Evolutionary conservation across 1,284 basidiomycete genomes (phyloP), one percentile per base, ranked within the genome.

Genomic region (Trichosporon coremiiforme): DNA sequence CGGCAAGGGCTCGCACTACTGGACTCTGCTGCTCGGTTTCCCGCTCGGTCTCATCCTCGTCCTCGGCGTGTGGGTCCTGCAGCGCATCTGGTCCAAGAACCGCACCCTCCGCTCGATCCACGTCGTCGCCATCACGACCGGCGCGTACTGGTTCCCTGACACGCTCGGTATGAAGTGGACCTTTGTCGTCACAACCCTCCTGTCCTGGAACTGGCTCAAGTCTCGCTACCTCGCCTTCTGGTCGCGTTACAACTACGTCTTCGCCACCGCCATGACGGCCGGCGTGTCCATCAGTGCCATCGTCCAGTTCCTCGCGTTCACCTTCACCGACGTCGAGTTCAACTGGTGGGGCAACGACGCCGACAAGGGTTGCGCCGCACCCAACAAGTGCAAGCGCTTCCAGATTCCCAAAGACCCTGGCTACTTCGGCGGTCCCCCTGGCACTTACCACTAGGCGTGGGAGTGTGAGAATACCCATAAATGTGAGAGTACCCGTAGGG

Each of bases 221-320:
- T 65, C 80, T 66, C 66, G 74, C 53, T 71, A 73, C 47, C 73
- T 80, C 57, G 78, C 75, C 20, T 82, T 82, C 77, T 85, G 83
- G 83, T 65, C 62, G 17, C 71, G 73, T 66, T 94, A 92, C 87
- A 94, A 94, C 85, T 95, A 91, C 80, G 88, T 92, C 74, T 85
- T 92, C 38, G 88, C 90, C 6, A 89, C 90, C n/a, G 89, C 86
- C 5, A 87, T 91, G 64, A 89, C 90, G 74, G 85, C 87, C 12
- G 91, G 90, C 67, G 87, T 90, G 50, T 88, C 88, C 62, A 77
- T 92, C 65, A 77, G 84, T 13, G 73, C 87, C 47, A 74, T 92
- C 63, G 74, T 90, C 69, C 87, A 92, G 70, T 93, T 92, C 85
- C 88, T 93, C 74, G 71, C 80, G 15, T 70, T 87, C 66, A n/a